Base-by-base conservation (phyloP, 306 rosid genomes). In the Castanea sativa region DNA sequence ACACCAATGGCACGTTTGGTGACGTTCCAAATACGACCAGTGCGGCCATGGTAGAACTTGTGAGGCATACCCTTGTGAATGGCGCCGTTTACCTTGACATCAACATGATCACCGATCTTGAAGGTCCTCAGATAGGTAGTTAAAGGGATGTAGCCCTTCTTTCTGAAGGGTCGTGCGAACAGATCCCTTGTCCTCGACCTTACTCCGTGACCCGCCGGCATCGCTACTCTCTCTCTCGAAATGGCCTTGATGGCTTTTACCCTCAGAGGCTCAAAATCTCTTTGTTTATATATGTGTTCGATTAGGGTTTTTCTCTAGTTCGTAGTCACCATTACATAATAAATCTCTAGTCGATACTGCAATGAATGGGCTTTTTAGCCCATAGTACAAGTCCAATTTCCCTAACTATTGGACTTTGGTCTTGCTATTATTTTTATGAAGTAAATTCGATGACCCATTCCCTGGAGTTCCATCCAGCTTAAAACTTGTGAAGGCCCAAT, bases 1-100 rank as follows among this genome's bases (percentile, higher is more conserved):
- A 95, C 99, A 0, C 99, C 99, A 19, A 95, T 88, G 55, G 99
- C 99, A 12, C 99, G 92, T 86, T 88, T 88, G 75, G 91, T 88
- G 14, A 88, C 85, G 35, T 88, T 88, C 91, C 88, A 88, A 55
- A 88, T 87, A 6, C 75, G 76, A 19, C 91, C 91, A 1, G 91
- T 88, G 29, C 91, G 89, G 25, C 99, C 99, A 30, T 95, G 99
- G 86, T 95, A 95, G 86, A 95, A 91, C 79, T 95, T 95, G 82
- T 95, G 99, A 0, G 99, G 99, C 99, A 95, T 92, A 6, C 99
- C 99, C 69, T 92, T 92, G 80, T 95, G 99, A 18, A 95, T 83
- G 67, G 98, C 99, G 9, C 99, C 99, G 61, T 95, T 95, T 2
- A 95, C 99, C 85, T 86, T 92, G 51, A 95, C 18, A 21, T 95